phyloP scores from a whole-genome alignment of 2,329 filamentous ascomycete species.

The Alternaria sp. region DNA sequence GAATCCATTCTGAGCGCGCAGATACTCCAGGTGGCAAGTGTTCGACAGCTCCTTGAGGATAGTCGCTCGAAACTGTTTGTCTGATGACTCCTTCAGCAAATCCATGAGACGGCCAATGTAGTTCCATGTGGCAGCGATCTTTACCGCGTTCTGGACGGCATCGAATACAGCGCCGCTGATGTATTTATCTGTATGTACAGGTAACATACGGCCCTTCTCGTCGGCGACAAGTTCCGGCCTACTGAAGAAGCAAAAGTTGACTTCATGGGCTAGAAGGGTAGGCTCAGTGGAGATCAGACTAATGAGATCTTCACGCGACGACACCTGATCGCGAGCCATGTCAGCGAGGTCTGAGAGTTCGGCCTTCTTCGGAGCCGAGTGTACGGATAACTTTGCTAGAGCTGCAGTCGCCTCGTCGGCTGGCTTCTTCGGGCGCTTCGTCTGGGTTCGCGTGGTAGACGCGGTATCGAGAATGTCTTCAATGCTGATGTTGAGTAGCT shows the following conservation, averaged over 20 bases:
- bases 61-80: slow-evolving; percentile 42
- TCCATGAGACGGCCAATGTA: slow-evolving; percentile 51
- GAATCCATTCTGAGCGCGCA: slow-evolving; percentile 48
- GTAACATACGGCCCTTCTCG: slow-evolving; percentile 52
- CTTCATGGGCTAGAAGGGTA: slow-evolving; percentile 20
- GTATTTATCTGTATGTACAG: slow-evolving; percentile 51
- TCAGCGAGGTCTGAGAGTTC: slow-evolving; percentile 32
- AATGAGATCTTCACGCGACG: slow-evolving; percentile 45
- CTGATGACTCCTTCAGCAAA: slow-evolving; percentile 31
- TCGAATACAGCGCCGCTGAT: slow-evolving; percentile 55
- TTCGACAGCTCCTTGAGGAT: slow-evolving; percentile 55
- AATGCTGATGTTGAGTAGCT: slow-evolving; percentile 52
- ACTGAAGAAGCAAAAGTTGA: slow-evolving; percentile 51
- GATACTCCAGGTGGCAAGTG: slow-evolving; percentile 57
- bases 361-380: slow-evolving; percentile 7
- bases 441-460: slow-evolving; percentile 38
- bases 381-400: slow-evolving; percentile 44
- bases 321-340: background rate
- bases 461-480: slow-evolving; percentile 53
- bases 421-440: slow-evolving; percentile 36
- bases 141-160: slow-evolving; percentile 47
- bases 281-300: slow-evolving; percentile 32
- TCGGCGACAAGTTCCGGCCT: slow-evolving; percentile 54
- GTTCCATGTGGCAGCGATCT: slow-evolving; percentile 50
- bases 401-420: slow-evolving; percentile 37